Evolutionary conservation across 2,329 filamentous ascomycete genomes (phyloP), one percentile per base, ranked within the genome.

Genomic region (Neonectria sp.): DNA sequence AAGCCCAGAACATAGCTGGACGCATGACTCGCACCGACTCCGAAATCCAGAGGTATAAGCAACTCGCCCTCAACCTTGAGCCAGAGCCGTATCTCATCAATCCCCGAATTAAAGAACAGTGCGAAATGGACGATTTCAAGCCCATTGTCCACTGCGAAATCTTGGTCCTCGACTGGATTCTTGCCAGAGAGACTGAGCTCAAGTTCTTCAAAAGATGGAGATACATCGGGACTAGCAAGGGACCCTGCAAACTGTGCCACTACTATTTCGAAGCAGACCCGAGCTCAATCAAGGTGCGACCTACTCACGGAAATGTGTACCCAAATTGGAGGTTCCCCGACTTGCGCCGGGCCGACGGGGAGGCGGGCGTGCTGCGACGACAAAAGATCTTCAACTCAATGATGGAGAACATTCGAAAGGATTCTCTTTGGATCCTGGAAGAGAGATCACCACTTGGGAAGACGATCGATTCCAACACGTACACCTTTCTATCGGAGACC

Each of bases 171-270:
- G 68, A 76, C 17, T 75, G 76, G 27, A 63, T 77, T 31, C 35
- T 73, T 9, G 33, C 53, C n/a, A 48, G 65, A 8, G 57, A 35
- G 46, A 1, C 58, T 51, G 2, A 9, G 0, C 29, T 67, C 0
- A 40, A 40, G 0, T 83, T 81, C 73, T 84, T 80, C 63, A 46
- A 65, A 0, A 65, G 71, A 9, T 77, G 74, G 63, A 73, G 68
- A 15, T 84, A 83, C 60, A 81, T 84, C n/a, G 82, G 81, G 0
- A 75, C 73, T 31, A 82, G 81, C 71, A 84, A 84, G 68, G 81
- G 81, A 0, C 79, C 81, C 0, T 84, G 82, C 37, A 74, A 77
- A 0, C 75, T 84, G 1, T 84, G 82, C 29, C 46, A 71, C 4
- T 78, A 79, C 55, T 84, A 82, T 56, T 81, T 84, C n/a, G 56